Base-by-base conservation (phyloP, 2,329 filamentous ascomycete genomes). In the Pleoardoris graminearum region DNA sequence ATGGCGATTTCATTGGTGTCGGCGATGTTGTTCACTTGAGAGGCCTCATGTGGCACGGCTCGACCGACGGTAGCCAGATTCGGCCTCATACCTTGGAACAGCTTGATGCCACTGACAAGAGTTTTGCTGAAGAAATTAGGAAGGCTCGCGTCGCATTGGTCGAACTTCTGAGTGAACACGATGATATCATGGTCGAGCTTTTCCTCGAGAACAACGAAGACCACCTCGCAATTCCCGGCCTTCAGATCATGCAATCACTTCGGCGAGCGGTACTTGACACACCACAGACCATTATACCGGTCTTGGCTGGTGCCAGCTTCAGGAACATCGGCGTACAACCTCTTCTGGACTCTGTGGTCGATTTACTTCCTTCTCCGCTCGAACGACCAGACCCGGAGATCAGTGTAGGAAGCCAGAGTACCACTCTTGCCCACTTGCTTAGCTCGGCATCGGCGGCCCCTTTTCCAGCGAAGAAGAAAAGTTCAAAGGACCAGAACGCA, bases 301-400 rank as follows among this genome's bases (percentile, higher is more conserved):
- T 97, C 0, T 95, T 96, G 73, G 90, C 90, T 0, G 93, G 93
- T 2, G 92, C 93, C 4, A 97, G 92, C 71, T 91, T 97, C 73
- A 85, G 89, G 36, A 96, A 97, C 60, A 90, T 97, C 56, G 94
- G 94, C 7, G 91, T 97, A 3, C 91, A 97, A 70, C 91, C 92
- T 23, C 79, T 99, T 19, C 82, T 97, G 48, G 91, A 97, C 70
- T 90, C 90, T 32, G 85, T 97, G 11, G 85, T 91, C 7, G 90
- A 97, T 66, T 87, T 97, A 39, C 80, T 97, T 2, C 94, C 94
- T 0, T 90, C 85, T 58, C 94, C 94, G 0, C 76, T 81, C 1
- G 91, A 97, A 67, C 82, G 90, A 16, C 89, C 90, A 7, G 88
- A 93, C 65, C 83, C 91, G 0, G 86, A 91, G 62, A 84, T 97